A percentile compares a stretch with the other conserved stretches of the same genome.
These are phyloP conservation scores for Starmerella ratchasimensis DNA, from an alignment of 805 yeast genomes.

Conservation along the genomic window DNA sequence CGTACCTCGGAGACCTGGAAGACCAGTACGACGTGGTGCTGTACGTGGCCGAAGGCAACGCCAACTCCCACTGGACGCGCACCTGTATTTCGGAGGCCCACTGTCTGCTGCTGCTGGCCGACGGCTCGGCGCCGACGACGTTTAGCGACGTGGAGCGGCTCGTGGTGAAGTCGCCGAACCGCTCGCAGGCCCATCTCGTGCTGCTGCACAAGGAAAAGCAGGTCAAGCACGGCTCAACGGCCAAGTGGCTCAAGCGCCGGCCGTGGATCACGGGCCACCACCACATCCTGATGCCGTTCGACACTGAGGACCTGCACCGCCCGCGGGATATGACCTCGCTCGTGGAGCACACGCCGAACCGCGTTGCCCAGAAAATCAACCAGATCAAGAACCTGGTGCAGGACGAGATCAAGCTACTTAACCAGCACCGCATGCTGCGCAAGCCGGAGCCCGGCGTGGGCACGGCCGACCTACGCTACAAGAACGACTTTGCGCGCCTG, in stretches of 20 bases:
- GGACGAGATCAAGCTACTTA: slow-evolving; percentile 17
- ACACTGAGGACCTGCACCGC: slow-evolving; percentile 24
- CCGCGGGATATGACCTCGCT: slow-evolving; percentile 11
- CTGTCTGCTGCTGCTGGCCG: slow-evolving; percentile 78
- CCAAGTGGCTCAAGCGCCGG: slow-evolving; percentile 69
- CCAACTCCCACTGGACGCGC: slow-evolving; percentile 76
- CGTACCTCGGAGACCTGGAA: slow-evolving; percentile 81
- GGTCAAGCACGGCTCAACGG: slow-evolving; percentile 76
- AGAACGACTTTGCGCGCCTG: slow-evolving; percentile 75
- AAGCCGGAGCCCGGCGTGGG: slow-evolving; percentile 8
- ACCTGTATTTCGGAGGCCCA: slow-evolving; percentile 93
- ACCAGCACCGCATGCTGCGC: slow-evolving; percentile 19
- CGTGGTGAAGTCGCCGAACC: slow-evolving; percentile 57
- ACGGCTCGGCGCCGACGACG: slow-evolving; percentile 57
- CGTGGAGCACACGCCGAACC: slow-evolving; percentile 1
- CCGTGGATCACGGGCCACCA: slow-evolving; percentile 90
- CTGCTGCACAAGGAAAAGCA: slow-evolving; percentile 68
- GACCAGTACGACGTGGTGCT: slow-evolving; percentile 78
- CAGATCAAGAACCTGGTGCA: slow-evolving; percentile 21
- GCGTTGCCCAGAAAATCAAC: slow-evolving; percentile 10
- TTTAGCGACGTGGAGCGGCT: slow-evolving; percentile 79
- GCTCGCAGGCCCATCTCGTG: slow-evolving; percentile 78
- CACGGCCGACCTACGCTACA: slow-evolving; percentile 36
- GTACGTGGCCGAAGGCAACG: slow-evolving; percentile 68
- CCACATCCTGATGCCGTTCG: slow-evolving; percentile 59